These are phyloP conservation scores for Rhododendron kiyosumense DNA, from an alignment of 148 eudicot species.

Conservation along the genomic window DNA sequence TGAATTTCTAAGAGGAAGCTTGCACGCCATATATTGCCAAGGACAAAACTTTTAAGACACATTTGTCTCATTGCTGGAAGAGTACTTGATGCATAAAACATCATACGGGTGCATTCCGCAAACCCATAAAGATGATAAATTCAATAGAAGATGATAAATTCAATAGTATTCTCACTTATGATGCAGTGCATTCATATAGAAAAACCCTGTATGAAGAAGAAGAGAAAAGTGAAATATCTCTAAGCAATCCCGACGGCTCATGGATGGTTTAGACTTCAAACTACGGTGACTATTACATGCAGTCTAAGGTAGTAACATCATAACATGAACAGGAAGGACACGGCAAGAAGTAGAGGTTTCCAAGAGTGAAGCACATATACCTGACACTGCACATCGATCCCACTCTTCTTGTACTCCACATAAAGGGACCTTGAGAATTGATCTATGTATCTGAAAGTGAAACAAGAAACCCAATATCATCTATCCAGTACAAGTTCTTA, in stretches of 20 bases:
- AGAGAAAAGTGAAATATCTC: not conserved
- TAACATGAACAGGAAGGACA: not conserved
- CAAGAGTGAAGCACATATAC: conserved; percentile 34
- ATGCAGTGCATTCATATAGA: not conserved
- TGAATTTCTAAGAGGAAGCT: not conserved
- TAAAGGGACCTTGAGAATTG: conserved; percentile 66
- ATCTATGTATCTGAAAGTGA: conserved; percentile 49
- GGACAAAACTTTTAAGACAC: not conserved
- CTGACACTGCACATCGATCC: conserved; percentile 86
- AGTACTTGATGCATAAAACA: not conserved
- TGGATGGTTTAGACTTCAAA: not conserved
- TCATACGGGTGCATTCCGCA: no score
- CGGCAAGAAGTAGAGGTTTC: not conserved
- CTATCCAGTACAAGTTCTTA: not conserved
- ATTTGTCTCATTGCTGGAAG: not conserved
- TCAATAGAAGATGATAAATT: not conserved
- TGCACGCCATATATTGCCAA: not conserved
- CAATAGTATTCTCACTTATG: not conserved
- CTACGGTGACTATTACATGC: not conserved
- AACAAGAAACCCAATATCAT: conserved; percentile 8
- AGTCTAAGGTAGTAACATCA: not conserved
- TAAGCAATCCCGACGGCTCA: not conserved
- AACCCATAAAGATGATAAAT: not conserved
- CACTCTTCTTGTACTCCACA: conserved; percentile 64
- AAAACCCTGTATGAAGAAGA: not conserved